These are phyloP conservation scores for Blastocystis hominis DNA, from an alignment of 352 stramenopile genomes.

Conservation along the genomic window DNA sequence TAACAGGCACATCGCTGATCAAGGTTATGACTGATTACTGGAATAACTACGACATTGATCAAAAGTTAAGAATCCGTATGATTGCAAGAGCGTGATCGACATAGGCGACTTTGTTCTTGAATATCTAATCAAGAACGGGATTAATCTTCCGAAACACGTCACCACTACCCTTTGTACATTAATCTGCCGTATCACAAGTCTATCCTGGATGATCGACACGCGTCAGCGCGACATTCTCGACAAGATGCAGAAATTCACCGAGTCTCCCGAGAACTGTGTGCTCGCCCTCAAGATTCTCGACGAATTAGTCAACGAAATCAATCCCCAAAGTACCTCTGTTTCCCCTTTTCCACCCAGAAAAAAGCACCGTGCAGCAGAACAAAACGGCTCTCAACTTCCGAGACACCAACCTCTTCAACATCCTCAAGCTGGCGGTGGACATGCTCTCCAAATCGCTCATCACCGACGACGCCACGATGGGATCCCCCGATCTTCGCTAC, in stretches of 20 bases:
- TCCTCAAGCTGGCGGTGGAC: background rate
- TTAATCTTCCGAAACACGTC: background rate
- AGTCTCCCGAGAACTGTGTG: slow-evolving; percentile 32
- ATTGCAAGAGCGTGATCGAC: background rate
- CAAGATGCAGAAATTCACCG: slow-evolving; percentile 33
- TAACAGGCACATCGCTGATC: slow-evolving; percentile 37
- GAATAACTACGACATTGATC: slow-evolving; percentile 48
- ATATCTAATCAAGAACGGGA: slow-evolving; percentile 50
- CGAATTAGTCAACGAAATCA: slow-evolving; percentile 41
- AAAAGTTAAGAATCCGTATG: slow-evolving; percentile 47
- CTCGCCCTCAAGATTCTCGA: slow-evolving; percentile 25
- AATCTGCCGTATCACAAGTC: slow-evolving; percentile 49
- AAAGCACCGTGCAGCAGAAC: slow-evolving; percentile 14
- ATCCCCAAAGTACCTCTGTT: background rate
- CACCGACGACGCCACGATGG: slow-evolving; percentile 9
- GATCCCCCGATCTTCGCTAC: background rate
- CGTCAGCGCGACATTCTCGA: slow-evolving; percentile 50
- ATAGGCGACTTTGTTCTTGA: slow-evolving; percentile 53
- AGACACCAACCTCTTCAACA: slow-evolving; percentile 30
- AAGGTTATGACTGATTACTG: slow-evolving; percentile 55
- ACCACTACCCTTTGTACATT: background rate
- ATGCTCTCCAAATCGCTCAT: slow-evolving; percentile 19
- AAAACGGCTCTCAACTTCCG: slow-evolving; percentile 36
- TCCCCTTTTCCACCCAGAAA: background rate
- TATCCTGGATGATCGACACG: slow-evolving; percentile 45